Conservation (phyloP, 768 basidiomycete species). For the Collybia nuda region DNA sequence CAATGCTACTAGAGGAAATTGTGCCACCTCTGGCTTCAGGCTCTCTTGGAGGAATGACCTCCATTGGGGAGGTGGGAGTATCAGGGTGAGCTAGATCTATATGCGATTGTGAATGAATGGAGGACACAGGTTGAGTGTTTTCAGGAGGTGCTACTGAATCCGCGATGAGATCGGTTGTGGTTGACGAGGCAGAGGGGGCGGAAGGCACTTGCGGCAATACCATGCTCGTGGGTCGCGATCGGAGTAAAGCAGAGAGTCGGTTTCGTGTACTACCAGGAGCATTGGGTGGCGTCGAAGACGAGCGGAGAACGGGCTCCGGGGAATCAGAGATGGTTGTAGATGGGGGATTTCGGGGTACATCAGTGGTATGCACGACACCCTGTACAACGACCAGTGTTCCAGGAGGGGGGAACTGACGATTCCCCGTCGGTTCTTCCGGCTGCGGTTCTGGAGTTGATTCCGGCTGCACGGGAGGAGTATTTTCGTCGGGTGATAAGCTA, state of each 20-base stretch:
- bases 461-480: background rate
- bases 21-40: slow-evolving; percentile 18
- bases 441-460: background rate
- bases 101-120: background rate
- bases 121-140: slow-evolving; percentile 1
- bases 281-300: slow-evolving; percentile 28
- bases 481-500: no score
- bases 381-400: slow-evolving; percentile 83
- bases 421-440: background rate
- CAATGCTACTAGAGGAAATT: slow-evolving; percentile 74
- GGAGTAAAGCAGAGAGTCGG: slow-evolving; percentile 33
- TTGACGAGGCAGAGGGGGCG: slow-evolving; percentile 4
- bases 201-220: slow-evolving; percentile 10
- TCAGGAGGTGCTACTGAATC: slow-evolving; percentile 10
- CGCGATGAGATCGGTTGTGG: background rate
- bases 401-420: slow-evolving; percentile 60
- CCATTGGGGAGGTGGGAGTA: slow-evolving; percentile 6
- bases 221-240: slow-evolving; percentile 30
- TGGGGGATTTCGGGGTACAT: slow-evolving; percentile 43
- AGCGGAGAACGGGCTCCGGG: slow-evolving; percentile 15
- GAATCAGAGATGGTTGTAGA: slow-evolving; percentile 14
- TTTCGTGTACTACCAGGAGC: slow-evolving; percentile 22
- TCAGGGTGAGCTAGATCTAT: background rate
- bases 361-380: slow-evolving; percentile 79
- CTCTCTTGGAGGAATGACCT: slow-evolving; percentile 8